These are phyloP conservation scores for Candida anutae DNA, from an alignment of 1,139 yeast genomes.

Conservation along the genomic window DNA sequence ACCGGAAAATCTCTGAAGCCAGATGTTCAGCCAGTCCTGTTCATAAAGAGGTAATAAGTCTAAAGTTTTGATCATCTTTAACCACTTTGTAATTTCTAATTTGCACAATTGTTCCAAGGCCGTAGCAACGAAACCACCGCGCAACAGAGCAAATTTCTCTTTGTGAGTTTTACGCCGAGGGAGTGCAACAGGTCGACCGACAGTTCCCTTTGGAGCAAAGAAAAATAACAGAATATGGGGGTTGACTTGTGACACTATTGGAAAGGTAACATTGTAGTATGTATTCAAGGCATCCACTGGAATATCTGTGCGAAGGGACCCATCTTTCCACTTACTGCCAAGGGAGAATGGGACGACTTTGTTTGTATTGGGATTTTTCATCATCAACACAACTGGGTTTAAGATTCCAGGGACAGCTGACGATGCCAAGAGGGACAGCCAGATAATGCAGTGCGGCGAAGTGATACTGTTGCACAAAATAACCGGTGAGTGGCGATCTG, in stretches of 20 bases:
- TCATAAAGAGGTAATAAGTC: conserved; percentile 65
- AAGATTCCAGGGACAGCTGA: conserved; percentile 83
- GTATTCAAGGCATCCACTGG: conserved; percentile 64
- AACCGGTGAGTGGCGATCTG: conserved; percentile 77
- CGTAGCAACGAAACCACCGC: conserved; percentile 74
- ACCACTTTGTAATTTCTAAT: conserved; percentile 69
- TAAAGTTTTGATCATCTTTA: conserved; percentile 55
- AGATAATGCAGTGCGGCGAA: conserved; percentile 74
- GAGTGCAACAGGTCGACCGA: conserved; percentile 66
- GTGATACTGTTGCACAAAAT: conserved; percentile 72
- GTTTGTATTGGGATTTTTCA: conserved; percentile 43
- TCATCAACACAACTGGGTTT: conserved; percentile 75
- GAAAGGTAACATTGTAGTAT: conserved; percentile 70
- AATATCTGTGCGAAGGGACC: conserved; percentile 63
- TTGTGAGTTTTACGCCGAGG: conserved; percentile 39
- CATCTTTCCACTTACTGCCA: conserved; percentile 74
- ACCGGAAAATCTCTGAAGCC: conserved; percentile 70
- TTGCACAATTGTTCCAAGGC: conserved; percentile 66
- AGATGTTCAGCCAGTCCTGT: conserved; percentile 76
- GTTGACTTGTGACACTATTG: conserved; percentile 75
- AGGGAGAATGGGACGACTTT: conserved; percentile 58
- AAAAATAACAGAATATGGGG: conserved; percentile 75
- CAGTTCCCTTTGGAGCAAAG: conserved; percentile 75
- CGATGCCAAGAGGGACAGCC: conserved; percentile 72
- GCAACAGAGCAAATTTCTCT: conserved; percentile 36